These are phyloP conservation scores for Sarocladiaceae sp. DNA, from an alignment of 2,329 filamentous ascomycete species.

Conservation along the genomic window DNA sequence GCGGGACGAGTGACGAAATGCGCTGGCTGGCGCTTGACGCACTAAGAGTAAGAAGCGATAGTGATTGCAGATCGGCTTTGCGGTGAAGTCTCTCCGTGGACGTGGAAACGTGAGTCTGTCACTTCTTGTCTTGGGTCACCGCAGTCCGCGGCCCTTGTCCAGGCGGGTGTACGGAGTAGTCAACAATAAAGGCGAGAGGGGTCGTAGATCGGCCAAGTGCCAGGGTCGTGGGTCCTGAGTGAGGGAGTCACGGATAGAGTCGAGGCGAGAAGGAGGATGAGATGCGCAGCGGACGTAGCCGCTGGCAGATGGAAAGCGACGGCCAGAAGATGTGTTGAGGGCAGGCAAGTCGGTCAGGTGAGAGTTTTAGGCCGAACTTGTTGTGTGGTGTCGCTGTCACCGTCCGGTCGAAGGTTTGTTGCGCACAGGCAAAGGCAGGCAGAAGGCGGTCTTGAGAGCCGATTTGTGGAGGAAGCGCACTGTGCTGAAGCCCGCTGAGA, in stretches of 20 bases:
- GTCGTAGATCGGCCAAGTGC: too few relatives aligned
- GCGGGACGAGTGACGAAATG: neutral
- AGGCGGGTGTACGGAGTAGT: neutral
- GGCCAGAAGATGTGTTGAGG: too few relatives aligned
- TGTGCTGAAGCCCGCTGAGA: neutral
- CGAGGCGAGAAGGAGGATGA: too few relatives aligned
- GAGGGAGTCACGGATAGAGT: too few relatives aligned
- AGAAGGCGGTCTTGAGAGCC: neutral
- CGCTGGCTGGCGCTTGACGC: neutral
- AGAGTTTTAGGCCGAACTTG: too few relatives aligned
- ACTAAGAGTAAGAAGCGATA: neutral
- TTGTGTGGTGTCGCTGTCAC: too few relatives aligned
- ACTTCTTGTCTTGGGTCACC: conserved; percentile 8
- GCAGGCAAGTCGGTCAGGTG: too few relatives aligned
- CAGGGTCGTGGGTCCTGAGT: too few relatives aligned
- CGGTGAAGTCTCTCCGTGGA: too few relatives aligned
- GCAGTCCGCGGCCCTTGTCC: neutral
- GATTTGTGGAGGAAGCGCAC: neutral
- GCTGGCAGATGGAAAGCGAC: too few relatives aligned
- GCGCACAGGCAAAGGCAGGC: neutral
- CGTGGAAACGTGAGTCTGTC: too few relatives aligned
- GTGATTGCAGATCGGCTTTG: neutral
- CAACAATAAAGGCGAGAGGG: neutral
- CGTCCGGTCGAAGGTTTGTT: neutral
- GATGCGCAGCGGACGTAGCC: too few relatives aligned